Percentiles rank a stretch among this genome's conserved stretches.
Evolutionary conservation across 2,329 filamentous ascomycete genomes (phyloP).

Genomic region (Pseudocercospora macadamiae): DNA sequence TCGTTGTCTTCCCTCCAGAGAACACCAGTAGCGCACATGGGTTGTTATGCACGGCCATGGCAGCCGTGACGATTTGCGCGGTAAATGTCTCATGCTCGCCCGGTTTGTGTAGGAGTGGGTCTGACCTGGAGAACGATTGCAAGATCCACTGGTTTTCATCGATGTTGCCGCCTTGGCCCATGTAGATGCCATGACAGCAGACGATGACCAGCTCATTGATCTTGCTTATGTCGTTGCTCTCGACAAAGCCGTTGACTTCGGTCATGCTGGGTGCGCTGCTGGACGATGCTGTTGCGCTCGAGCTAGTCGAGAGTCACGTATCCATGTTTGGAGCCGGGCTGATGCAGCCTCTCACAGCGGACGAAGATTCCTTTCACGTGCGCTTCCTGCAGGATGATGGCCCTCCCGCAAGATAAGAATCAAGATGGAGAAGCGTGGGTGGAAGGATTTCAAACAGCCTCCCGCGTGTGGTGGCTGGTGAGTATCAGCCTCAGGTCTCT

Average conservation of each 20-base stretch:
- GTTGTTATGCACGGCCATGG: constrained; percentile 55
- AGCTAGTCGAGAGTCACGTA: not conserved
- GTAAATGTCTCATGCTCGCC: constrained; percentile 80
- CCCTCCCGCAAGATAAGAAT: not conserved
- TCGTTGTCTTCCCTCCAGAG: constrained; percentile 64
- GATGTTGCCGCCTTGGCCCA: constrained; percentile 44
- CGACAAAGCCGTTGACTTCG: constrained; percentile 23
- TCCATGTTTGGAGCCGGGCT: not conserved
- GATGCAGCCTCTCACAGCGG: not conserved
- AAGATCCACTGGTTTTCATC: constrained; percentile 62
- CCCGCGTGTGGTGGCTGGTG: not conserved
- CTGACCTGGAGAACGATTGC: constrained; percentile 67
- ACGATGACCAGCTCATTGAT: constrained; percentile 68
- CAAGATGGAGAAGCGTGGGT: too few relatives aligned
- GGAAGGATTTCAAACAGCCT: not conserved
- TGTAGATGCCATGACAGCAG: constrained; percentile 83
- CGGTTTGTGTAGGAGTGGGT: constrained; percentile 44
- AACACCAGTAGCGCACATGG: constrained; percentile 63
- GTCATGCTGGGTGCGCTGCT: constrained; percentile 24
- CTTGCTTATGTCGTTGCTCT: constrained; percentile 24
- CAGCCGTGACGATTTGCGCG: constrained; percentile 70
- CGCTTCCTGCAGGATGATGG: not conserved
- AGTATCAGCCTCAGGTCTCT: not conserved
- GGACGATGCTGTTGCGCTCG: not conserved
- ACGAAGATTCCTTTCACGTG: constrained; percentile 1